Conservation (phyloP, 306 rosid genomes). For the Datisca glomerata region DNA sequence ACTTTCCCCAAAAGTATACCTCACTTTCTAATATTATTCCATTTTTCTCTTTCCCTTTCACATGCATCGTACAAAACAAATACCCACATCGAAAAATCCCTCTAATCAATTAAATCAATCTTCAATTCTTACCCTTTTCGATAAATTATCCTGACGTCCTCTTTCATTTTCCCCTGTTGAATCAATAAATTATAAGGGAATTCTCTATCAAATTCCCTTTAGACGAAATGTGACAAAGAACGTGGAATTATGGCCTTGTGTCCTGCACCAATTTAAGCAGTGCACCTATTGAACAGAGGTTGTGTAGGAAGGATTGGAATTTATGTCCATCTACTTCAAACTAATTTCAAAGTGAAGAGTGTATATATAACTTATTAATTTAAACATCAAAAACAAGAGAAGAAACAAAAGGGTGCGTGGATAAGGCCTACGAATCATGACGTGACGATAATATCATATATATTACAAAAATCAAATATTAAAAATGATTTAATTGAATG, state of each 20-base stretch:
- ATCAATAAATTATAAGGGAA: slow-evolving; percentile 21
- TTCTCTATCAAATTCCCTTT: slow-evolving; percentile 25
- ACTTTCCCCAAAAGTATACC: slow-evolving; percentile 15
- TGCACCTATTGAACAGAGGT: slow-evolving; percentile 36
- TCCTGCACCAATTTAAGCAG: slow-evolving; percentile 22
- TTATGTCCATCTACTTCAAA: slow-evolving; percentile 3
- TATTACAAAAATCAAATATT: slow-evolving; percentile 19
- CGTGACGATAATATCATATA: slow-evolving; percentile 39
- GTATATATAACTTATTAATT: slow-evolving; percentile 9
- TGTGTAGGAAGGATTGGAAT: slow-evolving; percentile 17
- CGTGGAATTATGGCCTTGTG: slow-evolving; percentile 23
- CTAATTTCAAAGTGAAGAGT: slow-evolving; percentile 7
- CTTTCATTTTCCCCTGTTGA: slow-evolving; percentile 20
- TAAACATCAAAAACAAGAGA: slow-evolving; percentile 22
- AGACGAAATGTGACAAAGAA: slow-evolving; percentile 17
- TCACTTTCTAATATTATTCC: not conserved
- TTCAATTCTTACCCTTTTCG: slow-evolving; percentile 16
- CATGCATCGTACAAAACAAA: slow-evolving; percentile 33
- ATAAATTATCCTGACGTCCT: slow-evolving; percentile 10
- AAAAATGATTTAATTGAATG: slow-evolving; percentile 8
- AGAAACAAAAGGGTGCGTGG: slow-evolving; percentile 38
- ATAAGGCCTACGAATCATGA: slow-evolving; percentile 35
- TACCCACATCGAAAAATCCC: slow-evolving; percentile 15
- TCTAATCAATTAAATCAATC: slow-evolving; percentile 25
- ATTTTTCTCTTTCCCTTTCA: slow-evolving; percentile 23